Evolutionary conservation across 1,139 yeast species (phyloP), one percentile per base, ranked within the genome.

Genomic region (Groenewaldozyma sp.): DNA sequence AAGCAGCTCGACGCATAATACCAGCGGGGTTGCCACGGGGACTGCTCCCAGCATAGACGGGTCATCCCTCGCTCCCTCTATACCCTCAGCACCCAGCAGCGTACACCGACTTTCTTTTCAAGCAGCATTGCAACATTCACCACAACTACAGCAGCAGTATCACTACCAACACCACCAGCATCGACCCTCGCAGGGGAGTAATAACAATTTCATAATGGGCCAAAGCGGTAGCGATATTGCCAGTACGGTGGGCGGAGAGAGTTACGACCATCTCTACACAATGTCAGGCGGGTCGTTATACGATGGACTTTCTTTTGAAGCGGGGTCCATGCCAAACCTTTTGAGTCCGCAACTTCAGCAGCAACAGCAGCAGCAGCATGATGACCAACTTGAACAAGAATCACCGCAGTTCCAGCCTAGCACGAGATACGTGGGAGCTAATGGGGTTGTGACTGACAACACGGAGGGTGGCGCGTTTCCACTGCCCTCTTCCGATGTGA

Each of bases 401-500:
- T 7, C 26, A 7, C 26, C 26, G 26, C 26, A 7, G 7, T 7
- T 7, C 26, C 7, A 22, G 10, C 26, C 26, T 22, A 22, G 11
- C 26, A 22, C 7, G 10, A 22, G 11, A 7, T 7, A 22, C 26
- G 11, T 7, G 10, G 11, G 11, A 6, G 7, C 7, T 28, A 10
- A 13, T 28, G 7, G 20, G 20, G 20, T n/a, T 26, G 20, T 3
- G 27, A 34, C 5, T 35, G 28, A 14, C 33, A 28, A 21, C 24
- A 14, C 28, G 21, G 22, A 2, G 28, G 10, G 9, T 7, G 13
- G 11, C 13, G 7, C 11, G 11, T 14, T 14, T 13, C 20, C 9
- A n/a, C 22, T 18, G 18, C 7, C 17, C 13, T 14, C 19, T 6
- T n/a, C 28, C 14, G 49, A 51, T 10, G 52, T 51, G 17, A 51